A percentile compares a stretch with the other conserved stretches of the same genome.
phyloP scores from a whole-genome alignment of 2,329 filamentous ascomycete species.

The Plenodomus tracheiphilus region DNA sequence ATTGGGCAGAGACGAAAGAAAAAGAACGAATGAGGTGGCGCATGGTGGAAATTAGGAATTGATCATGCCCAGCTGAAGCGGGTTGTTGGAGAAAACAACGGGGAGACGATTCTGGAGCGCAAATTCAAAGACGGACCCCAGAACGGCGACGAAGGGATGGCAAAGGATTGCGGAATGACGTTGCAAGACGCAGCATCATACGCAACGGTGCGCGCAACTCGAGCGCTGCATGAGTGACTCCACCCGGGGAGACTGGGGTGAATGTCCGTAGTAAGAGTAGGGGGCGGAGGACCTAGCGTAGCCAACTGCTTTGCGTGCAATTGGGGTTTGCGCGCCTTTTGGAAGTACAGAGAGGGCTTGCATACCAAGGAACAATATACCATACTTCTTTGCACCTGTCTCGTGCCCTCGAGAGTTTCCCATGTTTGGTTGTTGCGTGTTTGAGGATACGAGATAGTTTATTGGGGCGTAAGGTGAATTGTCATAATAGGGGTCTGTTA shows the following conservation, averaged over 20 bases:
- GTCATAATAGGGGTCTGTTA: background rate
- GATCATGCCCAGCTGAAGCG: background rate
- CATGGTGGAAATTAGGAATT: background rate
- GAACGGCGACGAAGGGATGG: constrained; percentile 5
- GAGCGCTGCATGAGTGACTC: too few species aligned
- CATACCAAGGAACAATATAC: background rate
- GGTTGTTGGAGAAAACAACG: constrained; percentile 6
- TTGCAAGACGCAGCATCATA: background rate
- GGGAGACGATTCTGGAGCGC: constrained; percentile 18
- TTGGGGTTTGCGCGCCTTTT: background rate
- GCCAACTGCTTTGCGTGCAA: too few species aligned
- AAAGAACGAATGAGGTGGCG: background rate
- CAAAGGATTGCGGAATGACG: background rate
- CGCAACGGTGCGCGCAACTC: too few species aligned
- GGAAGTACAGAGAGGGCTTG: background rate
- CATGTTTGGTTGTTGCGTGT: constrained; percentile 3
- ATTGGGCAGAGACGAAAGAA: background rate
- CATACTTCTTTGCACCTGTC: background rate
- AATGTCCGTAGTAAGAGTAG: too few species aligned
- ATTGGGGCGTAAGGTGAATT: background rate
- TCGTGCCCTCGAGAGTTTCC: background rate
- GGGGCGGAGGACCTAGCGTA: too few species aligned
- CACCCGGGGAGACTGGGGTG: too few species aligned
- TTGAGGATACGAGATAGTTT: constrained; percentile 4
- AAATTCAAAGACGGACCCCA: constrained; percentile 11